Conservation (phyloP, 202 grass and related monocot species). For the Musa balbisiana region DNA sequence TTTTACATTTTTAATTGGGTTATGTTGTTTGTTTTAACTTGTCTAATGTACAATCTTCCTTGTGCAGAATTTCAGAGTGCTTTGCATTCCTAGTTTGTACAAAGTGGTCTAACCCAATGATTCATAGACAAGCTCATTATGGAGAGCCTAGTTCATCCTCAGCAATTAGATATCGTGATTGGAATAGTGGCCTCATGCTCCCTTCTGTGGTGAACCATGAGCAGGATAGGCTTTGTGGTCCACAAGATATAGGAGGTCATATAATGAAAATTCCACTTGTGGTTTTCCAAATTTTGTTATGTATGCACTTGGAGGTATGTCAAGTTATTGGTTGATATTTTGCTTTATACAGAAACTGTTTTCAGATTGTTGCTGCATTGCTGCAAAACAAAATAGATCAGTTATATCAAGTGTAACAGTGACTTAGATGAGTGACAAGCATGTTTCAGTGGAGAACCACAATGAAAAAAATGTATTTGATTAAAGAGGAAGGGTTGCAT, state of each 20-base stretch:
- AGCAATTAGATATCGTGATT: slow-evolving; percentile 18
- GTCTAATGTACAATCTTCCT: neutral
- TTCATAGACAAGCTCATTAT: slow-evolving; percentile 28
- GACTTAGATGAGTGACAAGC: no score
- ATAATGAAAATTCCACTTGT: slow-evolving; percentile 54
- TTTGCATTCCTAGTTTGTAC: slow-evolving; percentile 63
- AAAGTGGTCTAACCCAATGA: slow-evolving; percentile 63
- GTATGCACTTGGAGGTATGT: slow-evolving; percentile 63
- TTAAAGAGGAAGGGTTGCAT: no score
- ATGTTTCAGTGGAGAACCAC: no score
- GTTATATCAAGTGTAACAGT: no score
- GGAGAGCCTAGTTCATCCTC: slow-evolving; percentile 25
- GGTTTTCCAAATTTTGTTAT: slow-evolving; percentile 52
- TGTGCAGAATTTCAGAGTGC: slow-evolving; percentile 54
- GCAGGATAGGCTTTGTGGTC: slow-evolving; percentile 28
- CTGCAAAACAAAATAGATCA: no score
- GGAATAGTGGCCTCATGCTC: slow-evolving; percentile 26
- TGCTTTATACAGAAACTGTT: no score
- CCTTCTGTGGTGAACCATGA: slow-evolving; percentile 26
- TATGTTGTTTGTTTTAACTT: neutral
- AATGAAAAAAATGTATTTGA: no score
- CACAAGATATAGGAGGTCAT: slow-evolving; percentile 52
- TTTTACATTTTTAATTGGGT: neutral
- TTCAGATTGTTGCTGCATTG: no score
- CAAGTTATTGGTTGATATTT: no score